Evolutionary conservation across 2,329 filamentous ascomycete genomes (phyloP), one percentile per base, ranked within the genome.

Genomic region (Thermochaetoides dissita): DNA sequence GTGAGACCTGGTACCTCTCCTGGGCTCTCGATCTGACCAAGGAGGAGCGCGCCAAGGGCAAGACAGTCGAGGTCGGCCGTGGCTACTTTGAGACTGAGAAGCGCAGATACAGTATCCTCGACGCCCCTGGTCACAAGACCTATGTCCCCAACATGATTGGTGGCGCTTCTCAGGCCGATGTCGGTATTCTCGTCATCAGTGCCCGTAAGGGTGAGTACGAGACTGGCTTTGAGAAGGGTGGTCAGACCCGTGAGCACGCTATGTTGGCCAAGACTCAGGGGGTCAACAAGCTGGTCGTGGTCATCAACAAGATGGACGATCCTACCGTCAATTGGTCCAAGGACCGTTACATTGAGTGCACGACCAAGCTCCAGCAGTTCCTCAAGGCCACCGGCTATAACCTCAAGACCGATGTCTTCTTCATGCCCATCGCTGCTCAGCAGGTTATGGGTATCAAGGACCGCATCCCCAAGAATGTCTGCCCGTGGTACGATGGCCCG

Each of bases 261-360:
- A 86, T 98, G 71, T 73, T 98, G 59, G 93, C 93, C 53, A 94
- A 96, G 68, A 98, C 93, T 1, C 89, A 94, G 60, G 91, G 91
- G 64, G 91, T 98, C 46, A 94, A 94, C 72, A 95, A 95, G 67
- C 74, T 98, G 43, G 72, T 96, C 37, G 81, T 98, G 30, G 91
- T 75, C 41, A 88, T 95, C 60, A 98, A 98, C 76, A 98, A 98
- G 73, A 98, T 98, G 93, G 91, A 98, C 59, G 91, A 98, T 59
- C 71, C 81, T 8, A 98, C 91, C 3, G 93, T 98, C 40, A 77
- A 94, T 57, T 98, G 93, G 93, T 91, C 84, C 42, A 78, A 95
- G 55, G 84, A 84, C 34, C 81, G 91, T 43, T 98, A 86, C 68
- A 80, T 85, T 57, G 91, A 98, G 65, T 98, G 91, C 63, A 88